Base-by-base conservation (phyloP, 768 basidiomycete genomes). In the Tulasnella sp. region DNA sequence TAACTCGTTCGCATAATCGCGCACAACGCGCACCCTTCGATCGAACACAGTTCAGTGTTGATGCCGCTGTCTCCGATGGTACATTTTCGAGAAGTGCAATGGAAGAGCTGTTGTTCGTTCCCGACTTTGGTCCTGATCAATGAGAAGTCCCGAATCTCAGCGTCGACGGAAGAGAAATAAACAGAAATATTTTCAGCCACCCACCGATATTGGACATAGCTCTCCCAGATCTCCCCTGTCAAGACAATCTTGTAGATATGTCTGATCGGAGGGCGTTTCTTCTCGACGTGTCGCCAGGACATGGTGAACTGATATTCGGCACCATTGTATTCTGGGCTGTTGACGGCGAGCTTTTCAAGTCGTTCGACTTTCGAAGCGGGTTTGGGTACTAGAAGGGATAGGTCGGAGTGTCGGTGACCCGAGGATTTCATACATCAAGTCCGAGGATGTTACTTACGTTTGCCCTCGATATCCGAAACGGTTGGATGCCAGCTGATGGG, bases 1-100 rank as follows among this genome's bases (percentile, higher is more conserved):
- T 31, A 72, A 36, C 71, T 72, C 19, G 71, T 72, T 1, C 71
- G 71, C 31, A 72, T 40, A n/a, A 72, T 72, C 42, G 37, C 38
- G n/a, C 71, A 72, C 71, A 72, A 17, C 31, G 71, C 40, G 17
- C 71, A 72, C 1, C 29, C 42, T 22, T 29, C 71, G 17, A 45
- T 31, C 25, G 19, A 70, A 22, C 68, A 70, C 39, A 70, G 22
- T 8, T 22, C 22, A 36, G n/a, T 38, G 17, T 36, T 38, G 34
- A 8, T 37, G 22, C 68, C 68, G 9, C 25, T 31, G 31, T 70
- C 68, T 4, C 68, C 68, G 39, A 70, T 70, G 22, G 4, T 25
- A 70, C 68, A 70, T 22, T 70, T 70, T 22, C 68, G 15, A 4
- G 68, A 29, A 4, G 68, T 70, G 34, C 68, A 31, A 37, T 70